phyloP scores from a whole-genome alignment of 345 rosid species.

The Dipteronia dyeriana region DNA sequence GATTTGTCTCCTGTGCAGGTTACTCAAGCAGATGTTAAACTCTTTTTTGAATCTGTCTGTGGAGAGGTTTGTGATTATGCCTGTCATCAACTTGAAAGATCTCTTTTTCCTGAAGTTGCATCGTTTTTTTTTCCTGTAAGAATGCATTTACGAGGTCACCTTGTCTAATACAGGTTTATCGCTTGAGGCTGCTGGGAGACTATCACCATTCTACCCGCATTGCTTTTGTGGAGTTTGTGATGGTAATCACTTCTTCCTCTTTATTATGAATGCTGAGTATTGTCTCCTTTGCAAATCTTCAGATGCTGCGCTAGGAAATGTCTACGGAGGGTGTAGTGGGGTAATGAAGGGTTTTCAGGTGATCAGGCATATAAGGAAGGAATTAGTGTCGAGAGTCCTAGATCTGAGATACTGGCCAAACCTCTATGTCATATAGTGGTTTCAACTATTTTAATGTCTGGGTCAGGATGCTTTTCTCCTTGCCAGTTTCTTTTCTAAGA shows the following conservation, averaged over 20 bases:
- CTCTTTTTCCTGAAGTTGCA: not conserved
- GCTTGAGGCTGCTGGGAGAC: conserved; percentile 81
- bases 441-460: not conserved
- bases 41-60: conserved; percentile 68
- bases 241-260: conserved; percentile 44
- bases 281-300: not conserved
- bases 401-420: not conserved
- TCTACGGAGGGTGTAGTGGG: not conserved
- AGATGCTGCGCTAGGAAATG: not conserved
- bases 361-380: not conserved
- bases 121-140: not conserved
- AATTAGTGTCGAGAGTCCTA: not conserved
- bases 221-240: conserved; percentile 80
- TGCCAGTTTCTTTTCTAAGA: not conserved
- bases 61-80: conserved; percentile 60
- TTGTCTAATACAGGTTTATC: conserved; percentile 55
- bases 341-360: conserved; percentile 3
- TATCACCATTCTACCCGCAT: conserved; percentile 83
- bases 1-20: conserved; percentile 43
- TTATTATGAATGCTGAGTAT: conserved; percentile 1
- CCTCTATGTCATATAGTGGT: not conserved
- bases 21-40: conserved; percentile 64
- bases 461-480: not conserved
- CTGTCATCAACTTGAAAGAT: conserved; percentile 10
- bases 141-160: conserved; percentile 13